A percentile compares a stretch with the other conserved stretches of the same genome.
Evolutionary conservation across 495 filamentous ascomycete genomes (phyloP).

Genomic region (Penicillium salamii): DNA sequence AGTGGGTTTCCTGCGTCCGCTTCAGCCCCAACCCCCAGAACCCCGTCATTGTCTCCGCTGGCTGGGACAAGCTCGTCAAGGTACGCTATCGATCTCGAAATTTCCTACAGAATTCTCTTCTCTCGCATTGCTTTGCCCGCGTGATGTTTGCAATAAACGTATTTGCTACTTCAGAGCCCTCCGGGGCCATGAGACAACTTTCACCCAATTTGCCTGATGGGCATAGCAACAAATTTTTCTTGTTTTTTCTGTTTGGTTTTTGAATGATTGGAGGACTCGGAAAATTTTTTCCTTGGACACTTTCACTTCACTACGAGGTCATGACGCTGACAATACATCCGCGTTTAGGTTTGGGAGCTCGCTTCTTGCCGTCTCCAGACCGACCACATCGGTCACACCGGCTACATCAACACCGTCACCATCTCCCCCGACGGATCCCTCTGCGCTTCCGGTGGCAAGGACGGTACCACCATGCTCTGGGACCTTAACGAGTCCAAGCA

Average conservation of each 20-base stretch:
- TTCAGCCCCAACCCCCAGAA: slow-evolving; percentile 99
- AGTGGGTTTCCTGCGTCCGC: slow-evolving; percentile 99
- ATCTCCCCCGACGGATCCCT: slow-evolving; percentile 99
- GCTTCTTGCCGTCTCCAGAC: slow-evolving; percentile 99
- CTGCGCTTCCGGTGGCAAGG: slow-evolving; percentile 98
- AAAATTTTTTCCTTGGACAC: slow-evolving; percentile 12
- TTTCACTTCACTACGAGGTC: slow-evolving; percentile 4
- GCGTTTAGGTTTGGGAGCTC: slow-evolving; percentile 92
- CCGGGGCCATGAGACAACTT: slow-evolving; percentile 91
- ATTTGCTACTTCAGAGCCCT: slow-evolving; percentile 99
- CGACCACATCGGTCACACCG: slow-evolving; percentile 99
- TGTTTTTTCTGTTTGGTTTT: slow-evolving; percentile 20
- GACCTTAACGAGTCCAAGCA: slow-evolving; percentile 99
- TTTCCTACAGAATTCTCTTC: not conserved
- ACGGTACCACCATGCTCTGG: slow-evolving; percentile 99
- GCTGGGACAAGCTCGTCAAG: slow-evolving; percentile 99
- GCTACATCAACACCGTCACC: slow-evolving; percentile 99
- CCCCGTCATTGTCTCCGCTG: slow-evolving; percentile 97
- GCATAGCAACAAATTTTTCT: slow-evolving; percentile 16
- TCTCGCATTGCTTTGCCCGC: slow-evolving; percentile 30
- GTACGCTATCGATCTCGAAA: slow-evolving; percentile 54
- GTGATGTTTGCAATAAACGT: slow-evolving; percentile 97
- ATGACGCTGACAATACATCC: slow-evolving; percentile 26
- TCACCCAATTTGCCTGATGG: slow-evolving; percentile 86
- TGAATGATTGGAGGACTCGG: slow-evolving; percentile 13